These are phyloP conservation scores for Ustilago shanxiensis DNA, from an alignment of 1,284 basidiomycete species.

Conservation along the genomic window DNA sequence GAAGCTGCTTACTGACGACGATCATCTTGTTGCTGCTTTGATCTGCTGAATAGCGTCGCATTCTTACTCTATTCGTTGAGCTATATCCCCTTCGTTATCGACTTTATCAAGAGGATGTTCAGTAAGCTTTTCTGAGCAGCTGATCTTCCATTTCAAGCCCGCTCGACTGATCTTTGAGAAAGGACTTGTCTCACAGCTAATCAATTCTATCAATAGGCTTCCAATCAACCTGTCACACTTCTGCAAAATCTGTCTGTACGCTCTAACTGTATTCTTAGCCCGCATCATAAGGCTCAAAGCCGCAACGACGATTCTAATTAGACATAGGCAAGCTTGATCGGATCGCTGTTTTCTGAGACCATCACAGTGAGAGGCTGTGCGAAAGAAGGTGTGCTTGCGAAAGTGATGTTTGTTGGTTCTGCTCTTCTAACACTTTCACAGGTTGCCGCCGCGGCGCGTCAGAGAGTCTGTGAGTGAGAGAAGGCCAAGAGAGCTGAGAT, in stretches of 20 bases:
- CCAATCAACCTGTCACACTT: no score
- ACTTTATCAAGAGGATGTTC: slow-evolving; percentile 61
- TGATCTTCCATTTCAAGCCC: no score
- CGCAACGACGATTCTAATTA: no score
- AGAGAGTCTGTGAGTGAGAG: background rate
- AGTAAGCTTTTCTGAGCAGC: slow-evolving; percentile 47
- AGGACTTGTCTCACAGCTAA: no score
- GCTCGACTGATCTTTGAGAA: no score
- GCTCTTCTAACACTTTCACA: background rate
- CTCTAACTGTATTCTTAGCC: background rate
- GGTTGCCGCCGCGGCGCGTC: no score
- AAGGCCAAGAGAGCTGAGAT: background rate
- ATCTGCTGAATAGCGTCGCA: slow-evolving; percentile 30
- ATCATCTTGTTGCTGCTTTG: background rate
- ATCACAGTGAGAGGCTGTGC: no score
- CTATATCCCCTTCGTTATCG: slow-evolving; percentile 57
- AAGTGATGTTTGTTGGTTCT: background rate
- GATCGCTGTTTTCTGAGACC: no score
- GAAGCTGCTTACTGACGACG: background rate
- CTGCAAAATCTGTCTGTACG: background rate
- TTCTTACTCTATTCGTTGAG: slow-evolving; percentile 53
- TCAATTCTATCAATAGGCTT: no score
- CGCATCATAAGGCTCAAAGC: no score
- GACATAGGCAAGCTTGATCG: no score
- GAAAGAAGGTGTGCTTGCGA: background rate